Percentiles rank a stretch among this genome's conserved stretches.
Evolutionary conservation across 2,329 filamentous ascomycete genomes (phyloP).

Genomic region (Colletotrichum salicis): DNA sequence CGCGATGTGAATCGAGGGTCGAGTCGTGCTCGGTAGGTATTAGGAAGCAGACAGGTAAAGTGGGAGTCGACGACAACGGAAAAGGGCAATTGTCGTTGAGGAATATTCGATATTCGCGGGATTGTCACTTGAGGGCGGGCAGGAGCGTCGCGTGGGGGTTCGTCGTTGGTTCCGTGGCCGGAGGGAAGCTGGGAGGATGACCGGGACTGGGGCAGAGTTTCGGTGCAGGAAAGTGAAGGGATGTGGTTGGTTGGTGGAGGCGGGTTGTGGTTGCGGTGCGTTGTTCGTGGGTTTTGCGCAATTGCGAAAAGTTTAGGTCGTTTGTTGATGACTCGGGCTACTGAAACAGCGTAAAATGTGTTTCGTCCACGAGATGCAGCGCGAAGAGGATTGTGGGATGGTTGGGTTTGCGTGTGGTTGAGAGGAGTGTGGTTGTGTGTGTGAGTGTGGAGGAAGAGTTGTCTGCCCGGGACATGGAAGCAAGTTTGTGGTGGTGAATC

Average conservation of each 20-base stretch:
- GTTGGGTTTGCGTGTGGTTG: slow-evolving; percentile 16
- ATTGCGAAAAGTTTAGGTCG: slow-evolving; percentile 12
- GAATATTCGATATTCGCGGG: neutral
- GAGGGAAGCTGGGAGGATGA: neutral
- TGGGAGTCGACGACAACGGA: slow-evolving; percentile 4
- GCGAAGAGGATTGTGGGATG: slow-evolving; percentile 22
- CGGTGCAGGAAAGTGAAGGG: neutral
- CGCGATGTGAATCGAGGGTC: slow-evolving; percentile 26
- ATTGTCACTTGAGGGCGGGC: neutral
- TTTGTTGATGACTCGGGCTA: slow-evolving; percentile 29
- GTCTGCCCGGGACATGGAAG: slow-evolving; percentile 9
- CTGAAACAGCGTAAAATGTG: slow-evolving; percentile 32
- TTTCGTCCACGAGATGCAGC: slow-evolving; percentile 34
- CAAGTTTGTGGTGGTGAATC: slow-evolving; percentile 33
- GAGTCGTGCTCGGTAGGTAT: slow-evolving; percentile 26
- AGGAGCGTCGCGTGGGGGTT: slow-evolving; percentile 7
- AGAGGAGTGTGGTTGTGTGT: slow-evolving; percentile 14
- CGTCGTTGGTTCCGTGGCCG: slow-evolving; percentile 22
- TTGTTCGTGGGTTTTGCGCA: slow-evolving; percentile 16
- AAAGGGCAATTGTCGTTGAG: slow-evolving; percentile 4
- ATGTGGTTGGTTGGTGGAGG: neutral
- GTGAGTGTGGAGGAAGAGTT: slow-evolving; percentile 18
- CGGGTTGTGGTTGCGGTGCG: neutral
- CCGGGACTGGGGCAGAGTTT: slow-evolving; percentile 22
- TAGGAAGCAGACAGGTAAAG: neutral